These are phyloP conservation scores for Cyathus striatus DNA, from an alignment of 768 basidiomycete species.

Conservation along the genomic window DNA sequence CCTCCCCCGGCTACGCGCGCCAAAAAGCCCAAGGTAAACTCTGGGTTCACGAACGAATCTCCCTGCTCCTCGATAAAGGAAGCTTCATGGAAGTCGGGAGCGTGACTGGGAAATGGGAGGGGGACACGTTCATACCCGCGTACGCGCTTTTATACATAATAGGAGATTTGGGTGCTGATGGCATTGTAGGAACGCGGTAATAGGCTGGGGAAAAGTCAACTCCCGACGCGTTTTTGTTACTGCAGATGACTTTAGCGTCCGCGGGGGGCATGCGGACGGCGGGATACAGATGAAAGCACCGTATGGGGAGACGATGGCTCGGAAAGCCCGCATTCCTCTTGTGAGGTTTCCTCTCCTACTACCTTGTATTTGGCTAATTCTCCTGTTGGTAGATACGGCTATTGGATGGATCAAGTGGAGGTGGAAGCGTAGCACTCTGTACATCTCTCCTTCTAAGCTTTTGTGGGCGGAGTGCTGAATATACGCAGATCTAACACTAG, in stretches of 20 bases:
- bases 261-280: conserved; percentile 38
- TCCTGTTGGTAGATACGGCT: conserved; percentile 25
- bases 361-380: no score
- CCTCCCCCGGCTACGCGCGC: conserved; percentile 32
- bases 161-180: not conserved
- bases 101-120: conserved; percentile 27
- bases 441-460: conserved; percentile 1
- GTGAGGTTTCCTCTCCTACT: conserved; percentile 12
- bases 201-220: conserved; percentile 27
- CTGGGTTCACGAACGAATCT: conserved; percentile 35
- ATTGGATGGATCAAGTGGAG: conserved; percentile 36
- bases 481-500: conserved; percentile 23
- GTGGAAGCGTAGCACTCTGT: conserved; percentile 35
- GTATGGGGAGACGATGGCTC: conserved; percentile 32
- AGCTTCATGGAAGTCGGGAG: conserved; percentile 32
- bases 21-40: conserved; percentile 32
- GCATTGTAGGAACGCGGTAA: conserved; percentile 28
- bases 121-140: conserved; percentile 31
- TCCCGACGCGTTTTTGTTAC: conserved; percentile 31
- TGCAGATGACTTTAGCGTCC: conserved; percentile 36
- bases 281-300: conserved; percentile 32
- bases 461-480: not conserved
- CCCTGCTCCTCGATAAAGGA: conserved; percentile 22
- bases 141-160: conserved; percentile 8
- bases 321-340: conserved; percentile 28